phyloP scores from a whole-genome alignment of 73 alveolate species.

The Paramecium caudatum region DNA sequence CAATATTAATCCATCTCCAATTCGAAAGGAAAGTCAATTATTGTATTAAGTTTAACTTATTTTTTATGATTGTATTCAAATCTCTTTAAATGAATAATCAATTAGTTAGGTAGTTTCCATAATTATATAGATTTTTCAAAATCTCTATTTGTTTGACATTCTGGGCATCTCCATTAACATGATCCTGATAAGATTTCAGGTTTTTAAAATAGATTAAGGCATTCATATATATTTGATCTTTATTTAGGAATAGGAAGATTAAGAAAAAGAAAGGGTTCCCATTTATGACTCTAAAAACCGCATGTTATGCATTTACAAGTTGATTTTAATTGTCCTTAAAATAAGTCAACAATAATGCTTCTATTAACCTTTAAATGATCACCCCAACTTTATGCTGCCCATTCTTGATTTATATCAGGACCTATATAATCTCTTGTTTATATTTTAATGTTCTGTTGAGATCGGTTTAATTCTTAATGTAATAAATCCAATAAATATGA shows the following conservation, averaged over 20 bases:
- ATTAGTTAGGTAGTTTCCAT: slow-evolving; percentile 92
- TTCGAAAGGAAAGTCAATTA: slow-evolving; percentile 86
- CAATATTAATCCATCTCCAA: slow-evolving; percentile 64
- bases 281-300: slow-evolving; percentile 5
- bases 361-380: slow-evolving; percentile 87
- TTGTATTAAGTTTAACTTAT: slow-evolving; percentile 82
- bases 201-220: slow-evolving; percentile 35
- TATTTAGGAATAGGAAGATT: slow-evolving; percentile 89
- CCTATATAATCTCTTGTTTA: slow-evolving; percentile 86
- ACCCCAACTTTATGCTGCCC: slow-evolving; percentile 91
- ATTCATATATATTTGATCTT: slow-evolving; percentile 82
- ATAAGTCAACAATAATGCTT: slow-evolving; percentile 93
- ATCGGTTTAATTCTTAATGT: slow-evolving; percentile 86
- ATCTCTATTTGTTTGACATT: slow-evolving; percentile 84
- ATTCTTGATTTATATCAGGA: slow-evolving; percentile 82
- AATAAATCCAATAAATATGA: slow-evolving; percentile 79
- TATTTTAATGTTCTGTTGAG: slow-evolving; percentile 61
- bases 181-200: slow-evolving; percentile 86
- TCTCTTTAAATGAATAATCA: slow-evolving; percentile 92
- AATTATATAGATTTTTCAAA: slow-evolving; percentile 88
- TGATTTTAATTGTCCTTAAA: slow-evolving; percentile 77
- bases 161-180: slow-evolving; percentile 90
- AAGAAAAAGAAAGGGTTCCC: slow-evolving; percentile 90
- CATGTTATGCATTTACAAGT: neutral
- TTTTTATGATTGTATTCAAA: slow-evolving; percentile 78